phyloP scores from a whole-genome alignment of 495 filamentous ascomycete genomes.

The Talaromyces thailandensis region DNA sequence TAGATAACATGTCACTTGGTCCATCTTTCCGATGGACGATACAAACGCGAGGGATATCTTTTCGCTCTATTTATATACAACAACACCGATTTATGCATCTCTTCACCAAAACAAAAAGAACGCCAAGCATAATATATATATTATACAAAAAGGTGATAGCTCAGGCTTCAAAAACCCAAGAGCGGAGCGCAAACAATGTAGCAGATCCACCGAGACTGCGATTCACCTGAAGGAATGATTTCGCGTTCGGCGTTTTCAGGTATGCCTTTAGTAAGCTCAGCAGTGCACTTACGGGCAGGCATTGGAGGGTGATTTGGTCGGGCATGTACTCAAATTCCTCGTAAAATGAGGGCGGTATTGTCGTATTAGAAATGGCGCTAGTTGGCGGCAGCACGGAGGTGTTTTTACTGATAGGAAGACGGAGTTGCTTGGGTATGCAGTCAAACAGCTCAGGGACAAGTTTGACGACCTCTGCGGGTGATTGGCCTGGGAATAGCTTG shows the following conservation, averaged over 20 bases:
- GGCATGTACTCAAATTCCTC: constrained; percentile 4
- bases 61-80: not conserved
- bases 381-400: not conserved
- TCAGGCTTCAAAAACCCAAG: not conserved
- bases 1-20: constrained; percentile 10
- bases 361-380: not conserved
- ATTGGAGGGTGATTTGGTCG: not conserved
- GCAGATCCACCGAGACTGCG: constrained; percentile 6
- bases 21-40: not conserved
- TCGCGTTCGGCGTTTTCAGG: not conserved
- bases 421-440: constrained; percentile 1
- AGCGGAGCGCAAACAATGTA: not conserved
- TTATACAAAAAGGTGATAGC: not conserved
- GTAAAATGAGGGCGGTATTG: not conserved
- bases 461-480: constrained; percentile 22
- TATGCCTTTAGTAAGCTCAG: constrained; percentile 1
- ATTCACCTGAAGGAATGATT: constrained; percentile 2
- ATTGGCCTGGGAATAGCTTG: constrained; percentile 16
- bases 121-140: not conserved
- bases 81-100: constrained; percentile 8
- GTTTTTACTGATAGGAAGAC: not conserved
- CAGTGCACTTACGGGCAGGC: not conserved
- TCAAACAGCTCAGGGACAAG: constrained; percentile 20
- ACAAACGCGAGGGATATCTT: not conserved
- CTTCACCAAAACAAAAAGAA: not conserved